These are phyloP conservation scores for Fusarium clavum DNA, from an alignment of 2,329 filamentous ascomycete species.

Conservation along the genomic window DNA sequence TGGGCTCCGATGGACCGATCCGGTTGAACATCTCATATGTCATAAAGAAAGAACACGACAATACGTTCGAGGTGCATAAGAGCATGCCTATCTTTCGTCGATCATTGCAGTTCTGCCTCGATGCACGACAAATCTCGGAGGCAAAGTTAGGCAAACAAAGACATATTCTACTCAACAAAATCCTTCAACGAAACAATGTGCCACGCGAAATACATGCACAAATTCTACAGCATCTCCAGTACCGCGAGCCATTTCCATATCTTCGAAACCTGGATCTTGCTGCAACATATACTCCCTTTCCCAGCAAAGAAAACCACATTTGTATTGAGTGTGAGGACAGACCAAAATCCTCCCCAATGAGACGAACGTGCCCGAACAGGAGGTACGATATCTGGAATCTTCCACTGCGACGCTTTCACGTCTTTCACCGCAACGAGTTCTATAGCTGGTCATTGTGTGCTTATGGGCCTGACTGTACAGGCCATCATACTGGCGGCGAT, in stretches of 20 bases:
- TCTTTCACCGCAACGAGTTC: background rate
- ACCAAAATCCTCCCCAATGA: background rate
- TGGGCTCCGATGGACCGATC: conserved; percentile 13
- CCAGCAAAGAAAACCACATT: background rate
- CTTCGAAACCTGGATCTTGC: conserved; percentile 7
- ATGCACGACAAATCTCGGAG: conserved; percentile 6
- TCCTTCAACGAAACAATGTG: background rate
- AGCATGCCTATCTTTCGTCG: background rate
- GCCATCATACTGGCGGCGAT: background rate
- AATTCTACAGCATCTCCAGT: background rate
- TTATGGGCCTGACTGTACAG: background rate
- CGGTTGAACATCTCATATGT: background rate
- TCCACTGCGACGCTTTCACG: conserved; percentile 8
- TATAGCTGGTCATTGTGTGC: background rate
- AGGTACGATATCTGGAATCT: conserved; percentile 12
- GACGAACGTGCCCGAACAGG: background rate
- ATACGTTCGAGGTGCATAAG: background rate
- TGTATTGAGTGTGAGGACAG: background rate
- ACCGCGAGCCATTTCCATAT: background rate
- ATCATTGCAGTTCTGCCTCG: conserved; percentile 22
- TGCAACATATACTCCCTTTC: conserved; percentile 3
- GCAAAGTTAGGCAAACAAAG: background rate
- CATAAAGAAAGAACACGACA: background rate
- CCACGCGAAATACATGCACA: background rate
- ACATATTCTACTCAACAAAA: background rate